These are phyloP conservation scores for Psilocybe tampanensis DNA, from an alignment of 768 basidiomycete genomes.

Conservation along the genomic window DNA sequence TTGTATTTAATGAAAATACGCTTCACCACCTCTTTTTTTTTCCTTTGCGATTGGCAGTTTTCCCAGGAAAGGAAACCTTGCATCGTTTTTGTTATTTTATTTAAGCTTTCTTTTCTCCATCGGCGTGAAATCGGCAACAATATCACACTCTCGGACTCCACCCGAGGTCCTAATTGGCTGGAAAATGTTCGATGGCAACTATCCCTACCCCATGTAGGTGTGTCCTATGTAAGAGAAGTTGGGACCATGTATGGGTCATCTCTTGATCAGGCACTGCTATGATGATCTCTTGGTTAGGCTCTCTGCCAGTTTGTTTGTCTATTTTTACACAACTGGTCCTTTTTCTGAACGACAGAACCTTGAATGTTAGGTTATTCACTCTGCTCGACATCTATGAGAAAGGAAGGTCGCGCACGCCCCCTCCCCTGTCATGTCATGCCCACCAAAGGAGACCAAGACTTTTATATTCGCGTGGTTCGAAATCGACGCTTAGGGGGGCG, in stretches of 20 bases:
- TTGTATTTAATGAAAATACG: neutral
- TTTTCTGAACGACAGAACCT: neutral
- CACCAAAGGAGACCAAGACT: neutral
- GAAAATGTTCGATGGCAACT: neutral
- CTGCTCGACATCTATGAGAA: slow-evolving; percentile 3
- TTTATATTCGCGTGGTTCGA: slow-evolving; percentile 1
- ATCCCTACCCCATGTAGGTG: neutral
- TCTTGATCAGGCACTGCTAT: slow-evolving; percentile 3
- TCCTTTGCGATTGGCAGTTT: no score
- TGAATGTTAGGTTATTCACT: slow-evolving; percentile 3
- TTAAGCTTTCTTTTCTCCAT: neutral
- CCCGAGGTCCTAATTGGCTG: neutral
- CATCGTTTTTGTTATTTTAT: no score
- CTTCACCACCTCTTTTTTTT: neutral
- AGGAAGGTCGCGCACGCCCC: neutral
- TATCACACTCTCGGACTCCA: no score
- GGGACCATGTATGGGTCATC: neutral
- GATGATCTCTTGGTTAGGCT: neutral
- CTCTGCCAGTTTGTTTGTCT: no score
- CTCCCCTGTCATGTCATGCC: no score
- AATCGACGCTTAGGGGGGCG: no score
- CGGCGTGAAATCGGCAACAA: neutral
- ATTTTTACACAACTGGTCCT: neutral
- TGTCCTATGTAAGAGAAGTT: no score
- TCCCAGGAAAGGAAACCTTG: neutral